phyloP scores from a whole-genome alignment of 352 stramenopile genomes.

The Globisporangium yorkense region DNA sequence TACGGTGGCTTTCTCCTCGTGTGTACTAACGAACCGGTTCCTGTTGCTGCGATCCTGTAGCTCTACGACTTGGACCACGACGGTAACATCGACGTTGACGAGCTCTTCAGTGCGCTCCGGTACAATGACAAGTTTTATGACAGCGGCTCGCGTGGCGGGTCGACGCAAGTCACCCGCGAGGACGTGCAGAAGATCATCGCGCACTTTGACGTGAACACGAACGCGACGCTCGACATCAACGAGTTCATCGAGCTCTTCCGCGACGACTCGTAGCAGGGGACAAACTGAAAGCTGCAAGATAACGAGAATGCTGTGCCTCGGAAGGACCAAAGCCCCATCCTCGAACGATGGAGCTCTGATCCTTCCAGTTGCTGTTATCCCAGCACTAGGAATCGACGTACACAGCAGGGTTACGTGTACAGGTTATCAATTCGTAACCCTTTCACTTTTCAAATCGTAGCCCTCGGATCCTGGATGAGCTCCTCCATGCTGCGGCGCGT shows the following conservation, averaged over 20 bases:
- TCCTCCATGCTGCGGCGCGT: slow-evolving; percentile 7
- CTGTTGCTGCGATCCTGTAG: slow-evolving; percentile 5
- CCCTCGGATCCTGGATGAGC: slow-evolving; percentile 1
- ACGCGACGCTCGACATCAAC: slow-evolving; percentile 59
- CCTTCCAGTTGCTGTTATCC: too few species aligned
- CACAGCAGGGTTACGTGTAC: background rate
- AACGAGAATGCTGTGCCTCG: too few species aligned
- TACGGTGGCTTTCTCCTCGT: background rate
- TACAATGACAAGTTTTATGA: slow-evolving; percentile 79
- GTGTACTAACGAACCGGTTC: background rate
- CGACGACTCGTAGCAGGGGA: slow-evolving; percentile 37
- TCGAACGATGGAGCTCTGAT: too few species aligned
- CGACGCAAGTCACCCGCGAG: slow-evolving; percentile 36
- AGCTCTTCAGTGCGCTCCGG: slow-evolving; percentile 54
- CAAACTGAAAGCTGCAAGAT: too few species aligned
- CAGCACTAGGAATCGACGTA: too few species aligned
- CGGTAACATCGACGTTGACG: slow-evolving; percentile 60
- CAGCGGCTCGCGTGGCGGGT: slow-evolving; percentile 18
- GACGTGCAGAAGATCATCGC: slow-evolving; percentile 70
- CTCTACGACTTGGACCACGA: slow-evolving; percentile 68
- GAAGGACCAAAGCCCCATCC: too few species aligned
- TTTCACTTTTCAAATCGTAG: background rate
- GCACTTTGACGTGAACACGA: slow-evolving; percentile 72
- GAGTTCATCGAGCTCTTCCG: slow-evolving; percentile 82
- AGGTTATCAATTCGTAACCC: background rate